Base-by-base conservation (phyloP, 1,284 basidiomycete genomes). In the Irpex sp. region DNA sequence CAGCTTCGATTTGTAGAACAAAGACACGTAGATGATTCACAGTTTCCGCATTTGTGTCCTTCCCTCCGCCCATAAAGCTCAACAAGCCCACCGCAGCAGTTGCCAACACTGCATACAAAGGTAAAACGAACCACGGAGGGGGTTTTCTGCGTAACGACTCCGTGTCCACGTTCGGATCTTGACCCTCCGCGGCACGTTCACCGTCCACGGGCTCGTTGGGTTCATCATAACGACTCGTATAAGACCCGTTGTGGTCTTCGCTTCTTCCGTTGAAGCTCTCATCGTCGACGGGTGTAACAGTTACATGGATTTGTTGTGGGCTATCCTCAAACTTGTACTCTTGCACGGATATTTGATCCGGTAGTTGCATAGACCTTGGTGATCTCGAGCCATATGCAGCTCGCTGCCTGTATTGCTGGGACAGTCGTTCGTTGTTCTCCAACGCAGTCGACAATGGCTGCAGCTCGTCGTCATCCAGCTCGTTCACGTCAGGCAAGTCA, bases 11-110 rank as follows among this genome's bases (percentile, higher is more conserved):
- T 1, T 33, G 5, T 6, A 33, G 31, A 33, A 33, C 31, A 33
- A 33, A 33, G 31, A 33, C 31, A 46, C 43, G 0, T 36, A 19
- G 37, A 36, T n/a, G 11, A 58, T 62, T 19, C 21, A 60, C 57
- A 15, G 53, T 57, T 31, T 63, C 63, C 31, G 66, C 66, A 17
- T 66, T 63, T 21, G 61, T 60, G 4, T 66, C 65, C 6, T 33
- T 33, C 1, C 61, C 50, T 1, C 63, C 59, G 46, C 69, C 69
- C 49, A 72, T 58, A 61, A 72, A 71, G 19, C 68, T 68, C 39
- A 72, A 62, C 33, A 71, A 54, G 11, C 70, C 70, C 3, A 72
- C 64, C 0, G 70, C 68, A 15, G 71, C 66, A 0, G 70, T 70
- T 1, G 65, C 65, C 13, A 72, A 63, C 33, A 72, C 70, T 54